Percentiles rank a stretch among this genome's conserved stretches.
Evolutionary conservation across 2,329 filamentous ascomycete species (phyloP).

Genomic region (Pestalotiopsis sp.): DNA sequence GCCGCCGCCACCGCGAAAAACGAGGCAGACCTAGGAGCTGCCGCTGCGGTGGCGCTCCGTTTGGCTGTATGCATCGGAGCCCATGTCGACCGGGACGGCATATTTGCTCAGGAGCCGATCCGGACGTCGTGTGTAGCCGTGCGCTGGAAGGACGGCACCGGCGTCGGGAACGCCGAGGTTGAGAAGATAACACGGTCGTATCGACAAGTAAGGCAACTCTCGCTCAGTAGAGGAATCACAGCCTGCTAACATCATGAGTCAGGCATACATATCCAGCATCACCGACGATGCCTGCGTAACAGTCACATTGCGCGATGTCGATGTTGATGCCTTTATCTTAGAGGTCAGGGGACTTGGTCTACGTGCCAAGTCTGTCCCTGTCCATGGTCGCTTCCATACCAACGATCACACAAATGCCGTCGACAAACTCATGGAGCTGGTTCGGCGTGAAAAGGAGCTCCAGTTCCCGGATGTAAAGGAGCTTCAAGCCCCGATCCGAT

Average conservation of each 20-base stretch:
- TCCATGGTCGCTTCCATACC: conserved; percentile 19
- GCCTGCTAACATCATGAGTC: background rate
- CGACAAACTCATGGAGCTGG: conserved; percentile 7
- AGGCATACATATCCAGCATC: conserved; percentile 14
- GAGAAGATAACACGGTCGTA: background rate
- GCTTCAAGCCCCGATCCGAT: background rate
- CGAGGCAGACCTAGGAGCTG: conserved; percentile 13
- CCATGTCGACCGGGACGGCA: conserved; percentile 16
- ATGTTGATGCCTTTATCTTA: conserved; percentile 12
- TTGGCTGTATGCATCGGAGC: conserved; percentile 19
- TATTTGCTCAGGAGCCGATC: conserved; percentile 1
- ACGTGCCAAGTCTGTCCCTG: conserved; percentile 11
- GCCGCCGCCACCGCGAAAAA: conserved; percentile 15
- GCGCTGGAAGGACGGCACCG: conserved; percentile 14
- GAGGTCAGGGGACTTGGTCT: background rate
- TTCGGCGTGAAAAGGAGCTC: background rate
- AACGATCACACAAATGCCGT: background rate
- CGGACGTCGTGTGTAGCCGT: conserved; percentile 12
- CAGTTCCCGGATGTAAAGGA: background rate
- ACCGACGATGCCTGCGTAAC: conserved; percentile 14
- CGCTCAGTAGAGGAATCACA: background rate
- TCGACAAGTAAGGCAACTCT: background rate
- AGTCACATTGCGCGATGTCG: conserved; percentile 8
- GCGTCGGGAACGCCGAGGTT: background rate
- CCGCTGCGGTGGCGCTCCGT: conserved; percentile 18